Percentiles rank a stretch among this genome's conserved stretches.
phyloP scores from a whole-genome alignment of 148 eudicot species.

The Polygonum maritimum region DNA sequence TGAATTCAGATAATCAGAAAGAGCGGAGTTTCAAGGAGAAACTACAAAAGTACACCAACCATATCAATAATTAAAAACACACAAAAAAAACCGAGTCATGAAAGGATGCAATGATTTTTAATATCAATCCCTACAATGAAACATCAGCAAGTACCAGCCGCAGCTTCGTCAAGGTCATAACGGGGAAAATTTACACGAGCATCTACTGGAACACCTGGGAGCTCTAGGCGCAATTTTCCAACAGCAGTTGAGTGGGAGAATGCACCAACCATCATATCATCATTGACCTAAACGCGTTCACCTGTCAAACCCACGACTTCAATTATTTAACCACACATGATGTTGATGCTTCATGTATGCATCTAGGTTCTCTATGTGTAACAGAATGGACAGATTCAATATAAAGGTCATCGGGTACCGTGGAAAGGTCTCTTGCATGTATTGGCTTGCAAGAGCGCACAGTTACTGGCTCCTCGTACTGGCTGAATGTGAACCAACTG shows the following conservation, averaged over 20 bases:
- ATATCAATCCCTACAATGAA: no score
- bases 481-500: slow-evolving; percentile 89
- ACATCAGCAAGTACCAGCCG: slow-evolving; percentile 41
- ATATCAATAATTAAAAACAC: no score
- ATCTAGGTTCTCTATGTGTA: neutral
- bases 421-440: slow-evolving; percentile 82
- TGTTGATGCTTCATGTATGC: neutral
- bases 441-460: slow-evolving; percentile 62
- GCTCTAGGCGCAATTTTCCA: slow-evolving; percentile 75
- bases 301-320: slow-evolving; percentile 24
- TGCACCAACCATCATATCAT: slow-evolving; percentile 98
- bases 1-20: neutral
- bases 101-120: no score
- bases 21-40: neutral
- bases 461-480: slow-evolving; percentile 66
- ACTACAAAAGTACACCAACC: no score
- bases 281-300: slow-evolving; percentile 93
- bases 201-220: slow-evolving; percentile 76
- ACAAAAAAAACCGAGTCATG: no score
- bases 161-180: slow-evolving; percentile 82
- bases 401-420: slow-evolving; percentile 24
- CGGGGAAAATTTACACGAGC: slow-evolving; percentile 70
- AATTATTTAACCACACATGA: neutral
- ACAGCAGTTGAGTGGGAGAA: slow-evolving; percentile 98
- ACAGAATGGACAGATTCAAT: neutral